Evolutionary conservation across 805 yeast species (phyloP), one percentile per base, ranked within the genome.

Genomic region (Kodamaea leandrae): DNA sequence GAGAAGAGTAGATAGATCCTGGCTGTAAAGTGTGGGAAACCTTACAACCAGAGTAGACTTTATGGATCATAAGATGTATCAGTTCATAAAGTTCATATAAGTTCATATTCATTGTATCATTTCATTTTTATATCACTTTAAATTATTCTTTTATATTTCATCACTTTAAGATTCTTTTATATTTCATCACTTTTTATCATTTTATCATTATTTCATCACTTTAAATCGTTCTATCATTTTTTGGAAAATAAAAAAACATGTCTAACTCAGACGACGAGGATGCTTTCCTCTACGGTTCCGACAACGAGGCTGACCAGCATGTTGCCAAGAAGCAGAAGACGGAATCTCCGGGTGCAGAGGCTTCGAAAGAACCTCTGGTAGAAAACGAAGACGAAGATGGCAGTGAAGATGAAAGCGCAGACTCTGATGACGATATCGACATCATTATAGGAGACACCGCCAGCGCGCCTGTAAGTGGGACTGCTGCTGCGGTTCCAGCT

Each of bases 361-460:
- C 29, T 15, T 44, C 45, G 29, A 29, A 20, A 6, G 41, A 28
- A n/a, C n/a, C n/a, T n/a, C n/a, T n/a, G n/a, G n/a, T n/a, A n/a
- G 26, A 17, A n/a, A 35, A 32, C n/a, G 54, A 51, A 12, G 54
- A 44, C 44, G 29, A 57, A 36, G 52, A 57, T 24, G 54, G 60
- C 13, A 60, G 49, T 13, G 64, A 49, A 29, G 49, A 49, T 14
- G 57, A 68, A 9, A 74, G 63, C 5, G 37, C 33, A 16, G 81
- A 73, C 15, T 75, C 72, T 6, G 82, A 76, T 14, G 83, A 81
- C 41, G 93, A 86, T 53, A 77, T 90, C 25, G 96, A 90, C 61
- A 85, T 91, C 55, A 84, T 90, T 36, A 84, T 90, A 17, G 76
- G 74, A 6, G 71, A 66, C 21, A 52, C 55, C 13, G 54, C 53